Base-by-base conservation (phyloP, 495 filamentous ascomycete species). In the Aspergillus funiculosus region DNA sequence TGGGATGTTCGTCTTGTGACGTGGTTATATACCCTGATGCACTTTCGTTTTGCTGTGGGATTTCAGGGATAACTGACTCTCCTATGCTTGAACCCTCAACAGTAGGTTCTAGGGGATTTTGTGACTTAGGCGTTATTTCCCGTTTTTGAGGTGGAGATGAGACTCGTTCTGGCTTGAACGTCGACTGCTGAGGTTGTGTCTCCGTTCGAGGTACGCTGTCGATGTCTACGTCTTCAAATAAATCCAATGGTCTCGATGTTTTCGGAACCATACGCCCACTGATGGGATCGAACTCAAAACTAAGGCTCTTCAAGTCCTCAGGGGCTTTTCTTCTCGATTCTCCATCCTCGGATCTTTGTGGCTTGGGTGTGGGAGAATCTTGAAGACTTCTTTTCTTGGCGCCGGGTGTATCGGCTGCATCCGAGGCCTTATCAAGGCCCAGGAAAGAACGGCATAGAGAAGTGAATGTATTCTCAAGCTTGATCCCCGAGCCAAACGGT, bases 221-320 rank as follows among this genome's bases (percentile, higher is more conserved):
- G 4, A 4, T 41, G 26, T 18, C 22, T 5, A n/a, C 20, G 21
- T 13, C 3, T 7, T 47, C 9, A 5, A 15, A 8, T 9, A 34
- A 7, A 43, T 53, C 28, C 1, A 36, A 30, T 8, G 31, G 30
- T 15, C 35, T 34, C 1, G 53, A 38, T 35, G 53, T 39, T 35
- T 32, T 51, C 1, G 54, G 61, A 8, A 55, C 48, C 69, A 72
- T 72, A 17, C 67, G 61, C 4, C 64, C 62, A 52, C 59, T 67
- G 26, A 72, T 63, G 6, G 69, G 69, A 26, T 72, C 69, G 26
- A 64, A 70, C 25, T 61, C 43, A 25, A 53, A 53, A 22, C 29
- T 34, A 19, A 40, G 30, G 1, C 30, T 14, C 10, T 46, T 44
- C 1, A 42, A 19, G 0, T 36, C 43, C 25, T n/a, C n/a, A n/a